Conservation (phyloP, 257 asterid genomes). For the Vinca minor region DNA sequence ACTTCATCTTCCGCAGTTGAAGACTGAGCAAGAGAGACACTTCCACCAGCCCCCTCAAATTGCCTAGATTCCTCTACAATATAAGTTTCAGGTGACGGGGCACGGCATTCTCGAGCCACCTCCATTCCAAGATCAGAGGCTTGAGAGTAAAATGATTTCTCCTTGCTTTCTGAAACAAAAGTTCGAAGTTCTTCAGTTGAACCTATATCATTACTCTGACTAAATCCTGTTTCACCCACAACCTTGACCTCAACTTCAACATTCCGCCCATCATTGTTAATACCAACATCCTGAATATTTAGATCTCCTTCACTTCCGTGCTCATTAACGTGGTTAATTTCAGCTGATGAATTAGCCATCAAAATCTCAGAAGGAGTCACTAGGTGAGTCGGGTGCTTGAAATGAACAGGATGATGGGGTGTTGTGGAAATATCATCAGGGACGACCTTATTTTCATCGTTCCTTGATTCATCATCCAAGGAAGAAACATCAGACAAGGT, state of each 20-base stretch:
- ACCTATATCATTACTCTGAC: conserved; percentile 46
- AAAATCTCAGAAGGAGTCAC: conserved; percentile 93
- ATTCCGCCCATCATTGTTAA: conserved; percentile 48
- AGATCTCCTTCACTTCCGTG: conserved; percentile 47
- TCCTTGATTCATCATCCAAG: conserved; percentile 43
- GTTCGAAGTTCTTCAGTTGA: conserved; percentile 46
- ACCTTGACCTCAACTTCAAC: conserved; percentile 71
- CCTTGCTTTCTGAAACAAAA: conserved; percentile 57
- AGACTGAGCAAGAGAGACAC: conserved; percentile 34
- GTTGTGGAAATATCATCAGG: conserved; percentile 52
- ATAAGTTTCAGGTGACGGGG: conserved; percentile 54
- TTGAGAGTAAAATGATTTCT: conserved; percentile 72
- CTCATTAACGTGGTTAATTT: conserved; percentile 45
- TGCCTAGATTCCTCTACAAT: conserved; percentile 53
- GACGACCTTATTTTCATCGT: conserved; percentile 42
- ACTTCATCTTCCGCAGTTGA: conserved; percentile 42
- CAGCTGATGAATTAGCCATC: conserved; percentile 75
- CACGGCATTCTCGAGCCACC: conserved; percentile 67
- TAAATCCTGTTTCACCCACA: conserved; percentile 56
- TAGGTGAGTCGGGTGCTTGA: conserved; percentile 94
- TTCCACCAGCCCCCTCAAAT: conserved; percentile 40
- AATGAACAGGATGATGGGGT: conserved; percentile 50
- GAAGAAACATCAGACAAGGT: conserved; percentile 57
- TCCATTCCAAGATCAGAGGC: conserved; percentile 77
- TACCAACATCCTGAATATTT: conserved; percentile 55